phyloP scores from a whole-genome alignment of 1,284 basidiomycete genomes.

The Ustilago vetiveriae region DNA sequence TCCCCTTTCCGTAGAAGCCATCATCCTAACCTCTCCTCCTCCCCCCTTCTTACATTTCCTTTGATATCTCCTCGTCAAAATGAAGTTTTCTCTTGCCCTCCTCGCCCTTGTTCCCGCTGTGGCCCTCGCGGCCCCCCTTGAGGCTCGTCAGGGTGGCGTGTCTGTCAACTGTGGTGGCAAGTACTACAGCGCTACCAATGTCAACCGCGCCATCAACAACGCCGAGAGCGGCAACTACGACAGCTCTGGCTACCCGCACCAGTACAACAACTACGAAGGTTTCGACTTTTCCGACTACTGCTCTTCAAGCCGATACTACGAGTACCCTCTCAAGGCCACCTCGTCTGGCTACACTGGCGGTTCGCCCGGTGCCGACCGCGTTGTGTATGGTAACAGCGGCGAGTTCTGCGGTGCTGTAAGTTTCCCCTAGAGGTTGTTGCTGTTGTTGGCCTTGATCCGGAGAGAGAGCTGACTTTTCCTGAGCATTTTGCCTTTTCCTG shows the following conservation, averaged over 20 bases:
- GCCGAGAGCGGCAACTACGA: conserved; percentile 23
- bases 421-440: no score
- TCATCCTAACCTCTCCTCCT: background rate
- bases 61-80: conserved; percentile 17
- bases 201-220: conserved; percentile 49
- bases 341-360: conserved; percentile 44
- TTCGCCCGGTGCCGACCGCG: conserved; percentile 55
- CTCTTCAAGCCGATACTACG: conserved; percentile 34
- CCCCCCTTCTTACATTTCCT: background rate
- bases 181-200: conserved; percentile 35
- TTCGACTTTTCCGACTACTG: conserved; percentile 57
- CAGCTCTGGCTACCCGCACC: conserved; percentile 46
- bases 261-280: conserved; percentile 50
- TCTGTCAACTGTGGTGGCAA: conserved; percentile 44
- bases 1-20: conserved; percentile 1
- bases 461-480: no score
- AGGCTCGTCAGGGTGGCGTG: conserved; percentile 43
- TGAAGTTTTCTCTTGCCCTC: conserved; percentile 46
- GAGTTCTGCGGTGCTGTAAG: conserved; percentile 51
- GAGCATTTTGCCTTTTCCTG: no score
- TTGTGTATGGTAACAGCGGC: conserved; percentile 41
- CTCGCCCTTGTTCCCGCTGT: conserved; percentile 41
- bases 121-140: conserved; percentile 41
- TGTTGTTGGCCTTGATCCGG: no score
- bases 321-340: conserved; percentile 28